Evolutionary conservation across 2,329 filamentous ascomycete genomes (phyloP).

Genomic region (Chaetomium globosum): DNA sequence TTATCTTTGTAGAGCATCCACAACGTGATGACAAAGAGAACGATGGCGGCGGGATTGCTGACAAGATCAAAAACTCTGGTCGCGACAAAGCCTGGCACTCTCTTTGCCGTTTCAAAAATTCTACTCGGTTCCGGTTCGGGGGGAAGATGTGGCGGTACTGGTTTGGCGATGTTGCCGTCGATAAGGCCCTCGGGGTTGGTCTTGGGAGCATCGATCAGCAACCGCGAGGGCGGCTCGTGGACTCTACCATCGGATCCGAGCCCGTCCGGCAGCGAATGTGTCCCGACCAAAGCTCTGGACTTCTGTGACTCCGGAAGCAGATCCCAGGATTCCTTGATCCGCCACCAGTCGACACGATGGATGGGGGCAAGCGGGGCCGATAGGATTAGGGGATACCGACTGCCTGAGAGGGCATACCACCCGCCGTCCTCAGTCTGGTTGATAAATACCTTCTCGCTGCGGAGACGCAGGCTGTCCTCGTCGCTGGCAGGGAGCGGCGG

Average conservation of each 20-base stretch:
- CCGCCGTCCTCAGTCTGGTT: constrained; percentile 84
- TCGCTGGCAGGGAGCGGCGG: constrained; percentile 66
- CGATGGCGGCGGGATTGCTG: constrained; percentile 56
- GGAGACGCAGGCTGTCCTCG: constrained; percentile 53
- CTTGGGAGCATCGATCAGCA: constrained; percentile 26
- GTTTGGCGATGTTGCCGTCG: constrained; percentile 6
- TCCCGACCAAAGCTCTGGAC: constrained; percentile 68
- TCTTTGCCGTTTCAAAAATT: constrained; percentile 55
- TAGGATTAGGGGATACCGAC: constrained; percentile 81
- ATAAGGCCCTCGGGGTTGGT: constrained; percentile 10
- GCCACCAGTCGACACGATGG: constrained; percentile 51
- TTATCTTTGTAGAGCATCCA: constrained; percentile 52
- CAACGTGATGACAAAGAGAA: constrained; percentile 50
- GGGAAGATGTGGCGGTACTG: constrained; percentile 36
- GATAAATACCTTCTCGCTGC: constrained; percentile 73
- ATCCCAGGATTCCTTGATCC: constrained; percentile 46
- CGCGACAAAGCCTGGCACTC: constrained; percentile 54
- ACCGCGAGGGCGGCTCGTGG: background rate
- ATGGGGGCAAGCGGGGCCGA: constrained; percentile 58
- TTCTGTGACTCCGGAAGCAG: constrained; percentile 51
- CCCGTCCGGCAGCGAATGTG: constrained; percentile 63
- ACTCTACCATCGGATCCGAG: constrained; percentile 8
- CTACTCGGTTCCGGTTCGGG: constrained; percentile 44
- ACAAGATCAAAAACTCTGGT: constrained; percentile 58
- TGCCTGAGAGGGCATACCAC: constrained; percentile 92